Percentiles rank a stretch among this genome's conserved stretches.
These are phyloP conservation scores for Gardenia jasminoides DNA, from an alignment of 257 asterid genomes.

Conservation along the genomic window DNA sequence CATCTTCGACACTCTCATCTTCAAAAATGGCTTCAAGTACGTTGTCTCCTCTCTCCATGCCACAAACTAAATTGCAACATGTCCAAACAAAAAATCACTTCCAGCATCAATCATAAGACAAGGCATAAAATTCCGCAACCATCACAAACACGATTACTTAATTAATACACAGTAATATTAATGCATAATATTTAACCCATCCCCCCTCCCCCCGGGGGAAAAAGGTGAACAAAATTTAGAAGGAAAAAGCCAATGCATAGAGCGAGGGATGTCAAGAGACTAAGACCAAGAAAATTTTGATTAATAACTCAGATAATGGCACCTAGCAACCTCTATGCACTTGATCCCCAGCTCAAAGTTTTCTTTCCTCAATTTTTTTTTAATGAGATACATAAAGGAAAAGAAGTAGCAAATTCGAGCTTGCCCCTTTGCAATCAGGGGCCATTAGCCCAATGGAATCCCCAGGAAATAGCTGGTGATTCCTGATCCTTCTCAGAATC, in stretches of 20 bases:
- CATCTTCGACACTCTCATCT: slow-evolving; percentile 55
- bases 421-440: neutral
- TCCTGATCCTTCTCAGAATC: neutral
- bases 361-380: neutral
- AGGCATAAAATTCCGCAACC: neutral
- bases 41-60: slow-evolving; percentile 62
- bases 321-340: neutral
- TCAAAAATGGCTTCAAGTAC: slow-evolving; percentile 55
- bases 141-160: neutral
- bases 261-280: neutral
- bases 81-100: neutral
- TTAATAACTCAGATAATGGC: neutral
- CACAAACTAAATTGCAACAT: slow-evolving; percentile 22
- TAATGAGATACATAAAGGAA: neutral
- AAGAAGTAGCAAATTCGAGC: neutral
- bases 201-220: neutral
- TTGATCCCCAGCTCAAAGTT: too few relatives aligned
- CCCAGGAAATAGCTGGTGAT: neutral
- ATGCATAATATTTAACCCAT: neutral
- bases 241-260: neutral
- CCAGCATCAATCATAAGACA: neutral
- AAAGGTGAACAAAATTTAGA: neutral
- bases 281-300: neutral
- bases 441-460: neutral
- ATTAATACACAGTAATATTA: neutral